Evolutionary conservation across 805 yeast genomes (phyloP), one percentile per base, ranked within the genome.

Genomic region (Kazachstania taianensis): DNA sequence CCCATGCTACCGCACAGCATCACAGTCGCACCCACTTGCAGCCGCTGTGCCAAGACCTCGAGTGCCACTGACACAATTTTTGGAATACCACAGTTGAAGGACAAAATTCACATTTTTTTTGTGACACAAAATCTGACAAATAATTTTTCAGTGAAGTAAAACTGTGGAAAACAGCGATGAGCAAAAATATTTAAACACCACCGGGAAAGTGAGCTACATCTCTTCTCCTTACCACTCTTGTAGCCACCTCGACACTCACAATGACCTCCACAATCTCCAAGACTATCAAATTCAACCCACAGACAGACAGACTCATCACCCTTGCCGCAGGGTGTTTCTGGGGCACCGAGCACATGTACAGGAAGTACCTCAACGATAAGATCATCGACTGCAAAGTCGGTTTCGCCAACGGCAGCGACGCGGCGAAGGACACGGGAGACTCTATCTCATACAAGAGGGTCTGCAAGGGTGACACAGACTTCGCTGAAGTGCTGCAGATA

Each of bases 311-410:
- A 45, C 47, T 76, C 12, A 58, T 75, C 28, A 78, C 86, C 0
- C 56, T 75, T 7, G 80, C 76, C 5, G 79, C 76, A 7, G 80
- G 81, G 3, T 82, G 94, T 52, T 82, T 81, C 62, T 82, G 94
- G 94, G 94, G 94, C 14, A 85, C 81, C 10, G 96, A 89, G 50
- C 81, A 79, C 46, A 75, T 87, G 18, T 86, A 73, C 63, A 64
- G 79, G 43, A 83, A 81, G 55, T 70, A 81, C 44, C 81, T 74
- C 50, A 71, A 66, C 13, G 66, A 61, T 35, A 75, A 71, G 52
- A 58, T 89, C 15, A 53, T 78, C 8, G 96, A 83, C 53, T 67
- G 78, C 30, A 76, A 74, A 53, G 97, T 89, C 9, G 98, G 98
- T 2, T 92, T 78, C 58, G 82, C 94, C 31, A 94, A 92, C 44